Percentiles rank a stretch among this genome's conserved stretches.
These are phyloP conservation scores for Saccharomycopsis sp. DNA, from an alignment of 805 yeast genomes.

Conservation along the genomic window DNA sequence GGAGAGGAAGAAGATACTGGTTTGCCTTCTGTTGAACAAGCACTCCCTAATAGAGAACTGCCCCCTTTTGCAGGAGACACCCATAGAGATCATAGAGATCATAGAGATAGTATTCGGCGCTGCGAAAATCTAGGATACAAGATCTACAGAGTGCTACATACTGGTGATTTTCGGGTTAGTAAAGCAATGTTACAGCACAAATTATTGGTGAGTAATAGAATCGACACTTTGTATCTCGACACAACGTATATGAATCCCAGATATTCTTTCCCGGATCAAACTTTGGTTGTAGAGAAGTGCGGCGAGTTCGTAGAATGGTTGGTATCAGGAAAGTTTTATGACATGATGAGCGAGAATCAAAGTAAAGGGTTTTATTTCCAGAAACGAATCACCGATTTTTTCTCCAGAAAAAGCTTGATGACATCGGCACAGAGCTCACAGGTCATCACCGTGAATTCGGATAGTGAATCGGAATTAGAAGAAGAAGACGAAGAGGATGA, in stretches of 20 bases:
- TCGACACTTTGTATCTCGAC: conserved; percentile 73
- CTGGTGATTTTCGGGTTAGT: conserved; percentile 88
- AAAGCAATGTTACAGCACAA: conserved; percentile 39
- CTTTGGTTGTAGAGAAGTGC: conserved; percentile 54
- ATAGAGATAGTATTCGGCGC: too few species aligned
- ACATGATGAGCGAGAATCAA: conserved; percentile 17
- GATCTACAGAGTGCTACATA: conserved; percentile 51
- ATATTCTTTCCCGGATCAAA: conserved; percentile 74
- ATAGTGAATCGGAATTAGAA: background rate
- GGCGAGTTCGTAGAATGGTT: conserved; percentile 41
- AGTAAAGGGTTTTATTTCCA: conserved; percentile 20
- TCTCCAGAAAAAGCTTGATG: conserved; percentile 11
- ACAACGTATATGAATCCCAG: conserved; percentile 81
- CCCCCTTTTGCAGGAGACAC: too few species aligned
- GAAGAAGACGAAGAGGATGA: background rate
- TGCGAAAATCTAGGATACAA: conserved; percentile 25
- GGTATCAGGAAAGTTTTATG: conserved; percentile 22
- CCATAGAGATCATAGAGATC: too few species aligned
- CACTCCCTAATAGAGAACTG: too few species aligned
- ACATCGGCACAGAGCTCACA: background rate
- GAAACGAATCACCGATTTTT: conserved; percentile 35
- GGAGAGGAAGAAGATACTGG: background rate
- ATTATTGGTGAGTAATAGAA: conserved; percentile 23
- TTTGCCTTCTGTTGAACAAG: background rate
- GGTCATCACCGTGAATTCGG: background rate